Percentiles rank a stretch among this genome's conserved stretches.
phyloP scores from a whole-genome alignment of 352 stramenopile genomes.

The Phytopythium mirpurense region DNA sequence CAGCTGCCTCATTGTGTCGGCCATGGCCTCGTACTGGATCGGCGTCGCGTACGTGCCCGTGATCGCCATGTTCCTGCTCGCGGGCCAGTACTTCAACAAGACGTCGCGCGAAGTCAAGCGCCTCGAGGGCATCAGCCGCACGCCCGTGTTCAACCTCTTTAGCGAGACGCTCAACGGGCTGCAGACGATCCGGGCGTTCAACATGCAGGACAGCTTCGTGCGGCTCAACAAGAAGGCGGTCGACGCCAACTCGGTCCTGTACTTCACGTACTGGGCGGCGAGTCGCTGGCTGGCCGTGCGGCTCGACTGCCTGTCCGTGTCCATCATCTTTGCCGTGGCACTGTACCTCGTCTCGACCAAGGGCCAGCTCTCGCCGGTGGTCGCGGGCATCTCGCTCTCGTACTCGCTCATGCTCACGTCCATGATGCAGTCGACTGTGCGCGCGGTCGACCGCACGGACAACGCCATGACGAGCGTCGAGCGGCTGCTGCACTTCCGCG shows the following conservation, averaged over 20 bases:
- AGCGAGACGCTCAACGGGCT: constrained; percentile 91
- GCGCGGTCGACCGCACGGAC: constrained; percentile 6
- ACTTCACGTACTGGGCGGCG: constrained; percentile 34
- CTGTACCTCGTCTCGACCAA: constrained; percentile 78
- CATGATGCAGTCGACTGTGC: constrained; percentile 85
- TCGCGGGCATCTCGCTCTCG: constrained; percentile 82
- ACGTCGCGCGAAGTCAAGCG: constrained; percentile 86
- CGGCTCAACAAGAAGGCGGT: constrained; percentile 28
- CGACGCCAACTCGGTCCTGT: constrained; percentile 35
- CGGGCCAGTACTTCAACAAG: constrained; percentile 66
- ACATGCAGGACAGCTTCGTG: constrained; percentile 55
- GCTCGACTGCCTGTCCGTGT: constrained; percentile 65
- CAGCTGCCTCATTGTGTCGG: constrained; percentile 35
- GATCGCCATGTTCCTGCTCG: constrained; percentile 49
- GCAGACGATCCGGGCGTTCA: constrained; percentile 83
- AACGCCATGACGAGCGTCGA: constrained; percentile 29
- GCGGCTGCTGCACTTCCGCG: constrained; percentile 17
- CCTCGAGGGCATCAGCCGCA: constrained; percentile 83
- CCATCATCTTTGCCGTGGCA: constrained; percentile 87
- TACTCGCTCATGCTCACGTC: constrained; percentile 88
- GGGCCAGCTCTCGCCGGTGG: constrained; percentile 22
- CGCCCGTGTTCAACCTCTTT: constrained; percentile 94
- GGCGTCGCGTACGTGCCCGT: constrained; percentile 49
- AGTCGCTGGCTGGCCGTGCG: constrained; percentile 92
- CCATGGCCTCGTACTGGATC: constrained; percentile 29